A percentile compares a stretch with the other conserved stretches of the same genome.
phyloP scores from a whole-genome alignment of 2,329 filamentous ascomycete species.

The Xylariaceae sp. region DNA sequence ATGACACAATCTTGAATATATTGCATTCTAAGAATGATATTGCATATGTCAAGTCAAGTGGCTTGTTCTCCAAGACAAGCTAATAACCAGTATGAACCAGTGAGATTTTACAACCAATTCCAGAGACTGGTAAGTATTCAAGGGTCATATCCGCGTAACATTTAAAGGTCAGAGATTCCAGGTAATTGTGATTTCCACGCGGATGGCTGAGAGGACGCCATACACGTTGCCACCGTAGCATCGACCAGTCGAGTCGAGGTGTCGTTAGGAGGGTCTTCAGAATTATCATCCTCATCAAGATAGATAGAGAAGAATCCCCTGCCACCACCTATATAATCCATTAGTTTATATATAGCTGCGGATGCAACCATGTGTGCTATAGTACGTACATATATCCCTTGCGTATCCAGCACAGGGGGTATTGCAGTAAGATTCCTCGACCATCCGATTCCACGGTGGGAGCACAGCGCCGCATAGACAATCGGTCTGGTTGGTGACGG shows the following conservation, averaged over 20 bases:
- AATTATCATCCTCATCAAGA: background rate
- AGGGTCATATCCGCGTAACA: background rate
- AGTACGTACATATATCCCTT: constrained; percentile 12
- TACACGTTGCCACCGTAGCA: background rate
- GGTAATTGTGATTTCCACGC: background rate
- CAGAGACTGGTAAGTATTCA: background rate
- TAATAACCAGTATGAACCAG: background rate
- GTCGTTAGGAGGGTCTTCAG: background rate
- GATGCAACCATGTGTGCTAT: background rate
- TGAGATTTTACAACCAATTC: background rate
- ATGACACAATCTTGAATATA: too few relatives aligned
- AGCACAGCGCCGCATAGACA: constrained; percentile 23
- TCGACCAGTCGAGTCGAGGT: background rate
- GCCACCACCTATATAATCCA: constrained; percentile 4
- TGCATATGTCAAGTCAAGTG: too few relatives aligned
- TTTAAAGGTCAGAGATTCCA: background rate
- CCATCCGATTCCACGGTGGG: constrained; percentile 8
- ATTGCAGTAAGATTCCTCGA: constrained; percentile 22
- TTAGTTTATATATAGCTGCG: background rate
- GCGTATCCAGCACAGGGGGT: constrained; percentile 19
- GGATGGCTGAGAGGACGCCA: background rate
- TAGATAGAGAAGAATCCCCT: constrained; percentile 19
- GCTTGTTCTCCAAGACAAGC: too few relatives aligned
- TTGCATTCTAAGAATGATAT: too few relatives aligned
- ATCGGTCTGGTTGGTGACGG: constrained; percentile 20